These are phyloP conservation scores for Dendrocalamus sinicus DNA, from an alignment of 176 grass and related monocot genomes.

Conservation along the genomic window DNA sequence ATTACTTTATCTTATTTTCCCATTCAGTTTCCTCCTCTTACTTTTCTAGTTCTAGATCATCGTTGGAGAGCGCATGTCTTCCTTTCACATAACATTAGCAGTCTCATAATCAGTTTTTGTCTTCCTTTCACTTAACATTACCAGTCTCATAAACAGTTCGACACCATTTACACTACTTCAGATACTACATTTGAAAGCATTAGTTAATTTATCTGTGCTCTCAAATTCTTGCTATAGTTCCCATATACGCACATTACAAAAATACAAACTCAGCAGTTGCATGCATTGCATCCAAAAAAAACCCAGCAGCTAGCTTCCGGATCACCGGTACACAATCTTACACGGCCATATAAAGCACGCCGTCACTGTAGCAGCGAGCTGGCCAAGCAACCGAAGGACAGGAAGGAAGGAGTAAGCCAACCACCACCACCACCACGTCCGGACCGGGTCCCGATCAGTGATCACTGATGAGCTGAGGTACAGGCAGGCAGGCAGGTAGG, in stretches of 20 bases:
- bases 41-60: background rate
- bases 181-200: background rate
- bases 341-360: background rate
- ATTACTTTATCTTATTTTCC: background rate
- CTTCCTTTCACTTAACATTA: background rate
- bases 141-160: background rate
- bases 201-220: background rate
- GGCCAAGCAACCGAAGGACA: background rate
- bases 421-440: conserved; percentile 19
- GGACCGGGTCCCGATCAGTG: background rate
- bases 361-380: background rate
- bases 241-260: background rate
- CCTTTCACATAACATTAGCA: background rate
- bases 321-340: background rate
- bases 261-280: background rate
- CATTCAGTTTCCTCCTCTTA: background rate
- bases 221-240: background rate
- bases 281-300: background rate
- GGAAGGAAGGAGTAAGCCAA: background rate
- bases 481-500: background rate
- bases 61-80: background rate
- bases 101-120: background rate
- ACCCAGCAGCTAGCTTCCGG: background rate
- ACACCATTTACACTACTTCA: background rate
- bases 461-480: background rate